Conservation (phyloP, 495 filamentous ascomycete genomes). For the Daldinia childiae region DNA sequence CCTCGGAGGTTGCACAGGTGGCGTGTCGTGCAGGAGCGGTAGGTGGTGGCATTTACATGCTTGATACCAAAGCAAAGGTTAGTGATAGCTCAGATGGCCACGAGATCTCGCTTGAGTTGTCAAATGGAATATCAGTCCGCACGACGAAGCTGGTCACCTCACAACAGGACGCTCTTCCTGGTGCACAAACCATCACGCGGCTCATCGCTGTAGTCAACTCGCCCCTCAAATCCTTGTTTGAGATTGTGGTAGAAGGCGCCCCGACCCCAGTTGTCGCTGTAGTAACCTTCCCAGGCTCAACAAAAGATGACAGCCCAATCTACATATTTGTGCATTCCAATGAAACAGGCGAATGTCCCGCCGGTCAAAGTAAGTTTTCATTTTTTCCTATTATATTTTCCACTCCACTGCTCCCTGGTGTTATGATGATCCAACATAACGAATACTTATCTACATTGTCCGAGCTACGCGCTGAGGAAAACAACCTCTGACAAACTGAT, state of each 20-base stretch:
- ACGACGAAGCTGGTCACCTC: constrained; percentile 65
- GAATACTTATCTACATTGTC: constrained; percentile 99
- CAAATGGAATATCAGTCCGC: constrained; percentile 67
- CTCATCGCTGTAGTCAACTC: constrained; percentile 75
- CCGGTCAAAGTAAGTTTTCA: constrained; percentile 79
- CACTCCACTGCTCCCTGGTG: constrained; percentile 38
- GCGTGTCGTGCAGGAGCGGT: constrained; percentile 92
- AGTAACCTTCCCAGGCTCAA: constrained; percentile 71
- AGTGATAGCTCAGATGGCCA: constrained; percentile 25
- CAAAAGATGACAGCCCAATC: constrained; percentile 63
- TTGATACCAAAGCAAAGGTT: constrained; percentile 61
- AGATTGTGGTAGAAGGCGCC: constrained; percentile 74
- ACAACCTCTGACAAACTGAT: constrained; percentile 90
- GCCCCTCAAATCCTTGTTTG: constrained; percentile 72
- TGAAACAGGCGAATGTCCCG: constrained; percentile 88
- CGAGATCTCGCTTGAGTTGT: constrained; percentile 61
- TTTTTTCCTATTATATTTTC: constrained; percentile 22
- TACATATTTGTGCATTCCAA: constrained; percentile 82
- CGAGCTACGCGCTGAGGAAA: constrained; percentile 84
- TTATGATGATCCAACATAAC: constrained; percentile 79
- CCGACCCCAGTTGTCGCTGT: constrained; percentile 78
- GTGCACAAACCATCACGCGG: constrained; percentile 45
- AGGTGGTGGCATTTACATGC: constrained; percentile 89
- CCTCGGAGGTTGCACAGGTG: constrained; percentile 91
- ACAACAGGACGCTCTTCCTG: constrained; percentile 45